Evolutionary conservation across 2,329 filamentous ascomycete species (phyloP).

Genomic region (Graphilbum ipis-grandicollis): DNA sequence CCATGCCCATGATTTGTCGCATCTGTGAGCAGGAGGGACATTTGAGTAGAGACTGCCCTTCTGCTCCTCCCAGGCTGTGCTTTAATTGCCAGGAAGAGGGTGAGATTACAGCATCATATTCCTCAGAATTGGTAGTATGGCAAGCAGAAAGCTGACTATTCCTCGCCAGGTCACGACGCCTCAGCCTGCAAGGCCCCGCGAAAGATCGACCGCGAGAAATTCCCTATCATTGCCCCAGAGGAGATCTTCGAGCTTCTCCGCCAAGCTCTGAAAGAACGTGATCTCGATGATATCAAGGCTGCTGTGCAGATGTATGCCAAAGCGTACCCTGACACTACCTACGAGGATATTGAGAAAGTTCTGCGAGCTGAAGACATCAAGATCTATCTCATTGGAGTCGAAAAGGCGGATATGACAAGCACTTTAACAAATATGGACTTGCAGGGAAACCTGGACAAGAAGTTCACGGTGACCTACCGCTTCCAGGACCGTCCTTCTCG

Average conservation of each 20-base stretch:
- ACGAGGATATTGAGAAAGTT: slow-evolving; percentile 40
- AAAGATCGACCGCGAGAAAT: slow-evolving; percentile 33
- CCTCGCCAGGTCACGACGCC: slow-evolving; percentile 31
- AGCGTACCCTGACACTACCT: slow-evolving; percentile 37
- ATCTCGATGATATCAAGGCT: slow-evolving; percentile 46
- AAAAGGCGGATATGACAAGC: slow-evolving; percentile 31
- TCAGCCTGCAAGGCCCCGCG: slow-evolving; percentile 41
- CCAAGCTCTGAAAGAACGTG: slow-evolving; percentile 31
- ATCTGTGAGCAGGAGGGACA: slow-evolving; percentile 30
- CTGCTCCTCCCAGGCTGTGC: slow-evolving; percentile 35
- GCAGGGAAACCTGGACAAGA: slow-evolving; percentile 48
- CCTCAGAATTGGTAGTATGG: not conserved
- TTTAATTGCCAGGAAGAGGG: slow-evolving; percentile 45
- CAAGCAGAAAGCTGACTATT: too few relatives aligned
- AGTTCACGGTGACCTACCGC: slow-evolving; percentile 46
- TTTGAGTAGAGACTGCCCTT: slow-evolving; percentile 34
- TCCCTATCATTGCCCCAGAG: slow-evolving; percentile 33
- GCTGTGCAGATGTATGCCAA: slow-evolving; percentile 45
- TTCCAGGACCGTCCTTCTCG: slow-evolving; percentile 39
- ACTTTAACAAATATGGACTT: slow-evolving; percentile 56
- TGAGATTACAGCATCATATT: slow-evolving; percentile 13
- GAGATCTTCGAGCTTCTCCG: slow-evolving; percentile 40
- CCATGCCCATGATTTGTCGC: slow-evolving; percentile 15
- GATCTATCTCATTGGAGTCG: slow-evolving; percentile 44
- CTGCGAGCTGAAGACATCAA: slow-evolving; percentile 36